A percentile compares a stretch with the other conserved stretches of the same genome.
Evolutionary conservation across 805 yeast genomes (phyloP).

Genomic region (Sungouiozyma ichnusensis): DNA sequence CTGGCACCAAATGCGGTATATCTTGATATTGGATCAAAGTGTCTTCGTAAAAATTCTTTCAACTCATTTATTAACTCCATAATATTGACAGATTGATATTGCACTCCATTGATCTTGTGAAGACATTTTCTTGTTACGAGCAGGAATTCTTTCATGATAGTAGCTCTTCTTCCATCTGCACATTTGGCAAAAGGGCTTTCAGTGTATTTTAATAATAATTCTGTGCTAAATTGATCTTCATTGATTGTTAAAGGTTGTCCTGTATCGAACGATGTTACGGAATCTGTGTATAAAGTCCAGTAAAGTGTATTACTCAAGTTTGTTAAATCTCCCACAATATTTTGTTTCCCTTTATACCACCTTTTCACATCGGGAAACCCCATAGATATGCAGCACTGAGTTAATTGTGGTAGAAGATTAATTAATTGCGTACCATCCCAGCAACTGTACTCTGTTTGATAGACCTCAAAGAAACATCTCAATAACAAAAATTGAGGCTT

Average conservation of each 20-base stretch:
- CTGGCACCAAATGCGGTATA: slow-evolving; percentile 11
- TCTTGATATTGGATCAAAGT: slow-evolving; percentile 11
- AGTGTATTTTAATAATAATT: not conserved
- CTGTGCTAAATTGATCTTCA: slow-evolving; percentile 9
- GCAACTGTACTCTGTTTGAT: slow-evolving; percentile 9
- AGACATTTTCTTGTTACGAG: slow-evolving; percentile 9
- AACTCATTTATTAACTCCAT: slow-evolving; percentile 7
- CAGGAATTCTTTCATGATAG: slow-evolving; percentile 9
- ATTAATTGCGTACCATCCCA: slow-evolving; percentile 19
- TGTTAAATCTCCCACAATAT: slow-evolving; percentile 3
- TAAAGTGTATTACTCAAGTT: slow-evolving; percentile 3
- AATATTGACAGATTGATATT: slow-evolving; percentile 4
- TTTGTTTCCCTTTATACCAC: slow-evolving; percentile 11
- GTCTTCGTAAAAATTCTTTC: slow-evolving; percentile 8
- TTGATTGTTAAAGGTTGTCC: slow-evolving; percentile 21
- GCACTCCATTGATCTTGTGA: slow-evolving; percentile 7
- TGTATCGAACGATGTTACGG: slow-evolving; percentile 18
- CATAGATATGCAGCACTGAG: slow-evolving; percentile 14
- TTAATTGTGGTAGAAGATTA: slow-evolving; percentile 13
- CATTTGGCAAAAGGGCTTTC: not conserved
- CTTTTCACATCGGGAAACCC: slow-evolving; percentile 17
- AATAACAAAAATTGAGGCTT: slow-evolving; percentile 23
- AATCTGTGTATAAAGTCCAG: slow-evolving; percentile 19
- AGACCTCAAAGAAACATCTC: slow-evolving; percentile 11
- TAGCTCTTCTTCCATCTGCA: slow-evolving; percentile 4